These are phyloP conservation scores for Phaffia tasmanica DNA, from an alignment of 768 basidiomycete genomes.

Conservation along the genomic window DNA sequence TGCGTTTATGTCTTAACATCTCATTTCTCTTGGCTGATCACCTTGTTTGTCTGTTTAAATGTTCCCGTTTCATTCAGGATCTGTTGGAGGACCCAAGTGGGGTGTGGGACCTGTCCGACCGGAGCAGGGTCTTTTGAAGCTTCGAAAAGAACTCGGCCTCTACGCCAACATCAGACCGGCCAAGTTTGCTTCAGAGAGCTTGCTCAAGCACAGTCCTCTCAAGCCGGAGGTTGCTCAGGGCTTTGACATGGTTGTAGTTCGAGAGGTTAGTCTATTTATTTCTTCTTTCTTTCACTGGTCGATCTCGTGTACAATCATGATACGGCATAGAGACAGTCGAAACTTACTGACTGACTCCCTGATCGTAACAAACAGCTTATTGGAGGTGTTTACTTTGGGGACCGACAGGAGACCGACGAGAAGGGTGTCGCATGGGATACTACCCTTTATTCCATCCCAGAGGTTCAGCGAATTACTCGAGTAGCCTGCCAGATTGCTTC, in stretches of 20 bases:
- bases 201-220: conserved; percentile 77
- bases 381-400: conserved; percentile 57
- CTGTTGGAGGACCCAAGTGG: conserved; percentile 99
- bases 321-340: background rate
- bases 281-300: background rate
- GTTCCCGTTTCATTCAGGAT: conserved; percentile 47
- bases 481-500: conserved; percentile 90
- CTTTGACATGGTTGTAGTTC: conserved; percentile 75
- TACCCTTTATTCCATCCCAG: conserved; percentile 80
- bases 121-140: conserved; percentile 73
- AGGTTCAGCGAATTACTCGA: conserved; percentile 87
- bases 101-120: conserved; percentile 82
- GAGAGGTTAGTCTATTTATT: conserved; percentile 51
- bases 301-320: background rate
- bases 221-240: conserved; percentile 70
- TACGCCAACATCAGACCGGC: conserved; percentile 98
- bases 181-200: conserved; percentile 82
- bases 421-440: conserved; percentile 71
- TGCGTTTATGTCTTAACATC: background rate
- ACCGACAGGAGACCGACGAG: conserved; percentile 72
- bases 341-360: background rate
- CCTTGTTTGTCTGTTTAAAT: background rate
- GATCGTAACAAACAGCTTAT: conserved; percentile 12
- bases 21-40: background rate
- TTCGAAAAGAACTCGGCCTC: conserved; percentile 85